A percentile compares a stretch with the other conserved stretches of the same genome.
phyloP scores from a whole-genome alignment of 306 rosid species.

The Casuarina equisetifolia region DNA sequence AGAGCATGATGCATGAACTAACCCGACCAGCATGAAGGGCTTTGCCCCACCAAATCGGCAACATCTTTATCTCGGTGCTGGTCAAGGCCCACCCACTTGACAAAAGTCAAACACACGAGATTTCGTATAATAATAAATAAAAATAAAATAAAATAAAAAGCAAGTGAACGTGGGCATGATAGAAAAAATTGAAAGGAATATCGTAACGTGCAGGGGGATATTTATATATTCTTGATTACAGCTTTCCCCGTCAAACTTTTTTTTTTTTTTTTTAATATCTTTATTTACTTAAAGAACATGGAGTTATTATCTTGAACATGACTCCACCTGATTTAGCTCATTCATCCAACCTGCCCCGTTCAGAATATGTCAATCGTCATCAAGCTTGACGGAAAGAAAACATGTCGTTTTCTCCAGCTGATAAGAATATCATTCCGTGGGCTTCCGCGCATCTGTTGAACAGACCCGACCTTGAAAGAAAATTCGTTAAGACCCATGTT shows the following conservation, averaged over 20 bases:
- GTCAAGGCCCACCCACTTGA: not conserved
- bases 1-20: not conserved
- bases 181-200: too few relatives aligned
- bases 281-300: too few relatives aligned
- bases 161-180: not conserved
- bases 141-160: not conserved
- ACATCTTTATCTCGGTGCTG: not conserved
- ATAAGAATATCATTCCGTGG: not conserved
- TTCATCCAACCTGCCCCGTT: not conserved
- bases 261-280: too few relatives aligned
- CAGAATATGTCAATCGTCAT: too few relatives aligned
- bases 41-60: not conserved
- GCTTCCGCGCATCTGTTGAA: not conserved
- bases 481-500: too few relatives aligned
- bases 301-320: too few relatives aligned
- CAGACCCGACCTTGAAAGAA: too few relatives aligned
- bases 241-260: too few relatives aligned
- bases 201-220: too few relatives aligned
- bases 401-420: too few relatives aligned
- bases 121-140: not conserved
- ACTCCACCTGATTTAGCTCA: not conserved
- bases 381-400: too few relatives aligned
- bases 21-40: conserved; percentile 14
- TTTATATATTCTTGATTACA: too few relatives aligned
- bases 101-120: not conserved